Evolutionary conservation across 148 eudicot genomes (phyloP).

Genomic region (Vaccinium vitisidaea): DNA sequence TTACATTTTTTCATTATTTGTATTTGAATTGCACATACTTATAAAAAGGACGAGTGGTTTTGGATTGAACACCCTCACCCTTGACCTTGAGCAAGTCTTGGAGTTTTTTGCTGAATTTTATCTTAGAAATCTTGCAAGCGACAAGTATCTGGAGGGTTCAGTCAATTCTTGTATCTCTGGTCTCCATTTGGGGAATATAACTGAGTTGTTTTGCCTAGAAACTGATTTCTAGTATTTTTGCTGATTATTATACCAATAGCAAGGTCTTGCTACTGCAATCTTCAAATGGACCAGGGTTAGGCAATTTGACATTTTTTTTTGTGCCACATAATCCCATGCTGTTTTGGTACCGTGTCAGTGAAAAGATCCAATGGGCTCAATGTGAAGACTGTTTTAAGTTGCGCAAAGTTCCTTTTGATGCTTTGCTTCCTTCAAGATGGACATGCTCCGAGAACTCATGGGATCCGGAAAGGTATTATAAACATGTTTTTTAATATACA

Average conservation of each 20-base stretch:
- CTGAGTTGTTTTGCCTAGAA: neutral
- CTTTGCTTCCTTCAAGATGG: conserved; percentile 54
- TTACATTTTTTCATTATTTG: neutral
- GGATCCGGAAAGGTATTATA: conserved; percentile 59
- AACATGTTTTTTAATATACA: neutral
- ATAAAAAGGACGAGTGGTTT: neutral
- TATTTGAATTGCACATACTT: neutral
- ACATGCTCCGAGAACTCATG: conserved; percentile 51
- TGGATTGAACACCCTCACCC: neutral
- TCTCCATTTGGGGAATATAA: neutral
- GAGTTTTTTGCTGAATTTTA: neutral
- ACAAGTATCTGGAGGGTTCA: conserved; percentile 24
- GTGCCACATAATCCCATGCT: neutral
- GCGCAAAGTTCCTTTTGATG: conserved; percentile 59
- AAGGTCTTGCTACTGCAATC: neutral
- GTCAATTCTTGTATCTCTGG: conserved; percentile 14
- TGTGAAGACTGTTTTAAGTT: conserved; percentile 65
- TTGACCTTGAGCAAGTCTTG: neutral
- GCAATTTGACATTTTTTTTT: neutral
- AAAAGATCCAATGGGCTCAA: conserved; percentile 59
- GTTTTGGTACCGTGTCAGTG: conserved; percentile 22
- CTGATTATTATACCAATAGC: neutral
- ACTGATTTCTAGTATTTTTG: neutral
- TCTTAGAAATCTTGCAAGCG: neutral
- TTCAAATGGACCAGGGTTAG: no score